These are phyloP conservation scores for Monilinia fructicola DNA, from an alignment of 2,329 filamentous ascomycete genomes.

Conservation along the genomic window DNA sequence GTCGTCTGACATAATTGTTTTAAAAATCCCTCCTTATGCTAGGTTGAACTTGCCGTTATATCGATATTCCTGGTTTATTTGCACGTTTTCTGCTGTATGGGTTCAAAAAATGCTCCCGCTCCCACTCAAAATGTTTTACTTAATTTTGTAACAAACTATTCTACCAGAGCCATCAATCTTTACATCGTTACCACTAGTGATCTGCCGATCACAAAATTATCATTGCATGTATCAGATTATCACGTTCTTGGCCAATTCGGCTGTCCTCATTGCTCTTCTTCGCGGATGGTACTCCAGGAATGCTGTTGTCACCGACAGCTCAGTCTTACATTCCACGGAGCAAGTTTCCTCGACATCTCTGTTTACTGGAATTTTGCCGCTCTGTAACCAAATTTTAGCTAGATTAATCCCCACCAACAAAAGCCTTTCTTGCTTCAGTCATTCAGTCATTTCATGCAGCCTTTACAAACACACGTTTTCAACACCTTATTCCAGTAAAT, in stretches of 20 bases:
- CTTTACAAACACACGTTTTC: neutral
- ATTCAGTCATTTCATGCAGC: neutral
- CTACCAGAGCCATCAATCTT: neutral
- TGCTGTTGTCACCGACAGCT: neutral
- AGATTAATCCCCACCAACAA: neutral
- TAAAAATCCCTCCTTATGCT: neutral
- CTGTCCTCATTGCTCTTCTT: neutral
- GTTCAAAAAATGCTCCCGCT: neutral
- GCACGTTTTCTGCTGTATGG: neutral
- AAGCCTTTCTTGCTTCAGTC: neutral
- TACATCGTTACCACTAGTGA: neutral
- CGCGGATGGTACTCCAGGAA: neutral
- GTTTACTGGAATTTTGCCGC: conserved; percentile 16
- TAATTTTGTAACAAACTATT: neutral
- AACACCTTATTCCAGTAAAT: neutral
- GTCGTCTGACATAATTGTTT: conserved; percentile 22
- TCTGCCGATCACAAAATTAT: neutral
- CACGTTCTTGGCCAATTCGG: neutral
- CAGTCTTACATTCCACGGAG: conserved; percentile 7
- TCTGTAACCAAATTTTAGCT: neutral
- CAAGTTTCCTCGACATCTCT: neutral
- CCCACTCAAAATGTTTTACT: neutral
- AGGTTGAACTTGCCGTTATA: neutral
- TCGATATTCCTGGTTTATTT: neutral
- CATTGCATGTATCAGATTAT: neutral